Base-by-base conservation (phyloP, 768 basidiomycete species). In the Boletales sp. region DNA sequence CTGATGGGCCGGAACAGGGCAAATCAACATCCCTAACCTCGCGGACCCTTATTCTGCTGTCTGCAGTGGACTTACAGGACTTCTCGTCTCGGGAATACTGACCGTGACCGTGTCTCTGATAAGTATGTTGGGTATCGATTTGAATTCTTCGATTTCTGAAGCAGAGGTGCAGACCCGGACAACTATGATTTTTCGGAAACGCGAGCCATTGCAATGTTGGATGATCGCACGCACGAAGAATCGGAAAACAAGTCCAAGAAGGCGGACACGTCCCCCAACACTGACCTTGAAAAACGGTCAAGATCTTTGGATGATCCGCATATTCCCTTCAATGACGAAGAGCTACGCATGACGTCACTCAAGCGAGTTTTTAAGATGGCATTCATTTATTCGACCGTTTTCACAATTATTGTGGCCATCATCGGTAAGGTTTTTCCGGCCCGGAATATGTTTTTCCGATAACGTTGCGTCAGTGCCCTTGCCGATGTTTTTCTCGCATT, bases 21-120 rank as follows among this genome's bases (percentile, higher is more conserved):
- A 58, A 12, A 72, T 72, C 36, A 71, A 65, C 37, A 55, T 74
- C 14, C 42, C 62, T 3, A 71, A 70, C 38, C 65, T 74, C 5
- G 71, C 73, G 17, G 55, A 66, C 28, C 73, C 72, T 3, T 72
- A 72, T 46, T 72, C 73, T 9, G 70, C 70, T 1, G 67, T 73
- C 15, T 72, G 70, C 47, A 72, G 71, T 37, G 70, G 71, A 18
- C 50, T 71, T 8, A 71, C 70, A 0, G 69, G 73, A 35, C 52
- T 72, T 18, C 45, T 73, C 14, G 68, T 72, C 56, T 73, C 71
- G 28, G 72, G 71, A 1, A 51, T 72, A 8, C 60, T 73, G 21
- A 65, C 70, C 11, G 64, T 72, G 12, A 59, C 55, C 0, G 60
- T 73, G 19, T 74, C 71, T 9, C 45, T 74, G 33, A 61, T 67